Evolutionary conservation across 2,329 filamentous ascomycete species (phyloP), one percentile per base, ranked within the genome.

Genomic region (Claviceps paspali): DNA sequence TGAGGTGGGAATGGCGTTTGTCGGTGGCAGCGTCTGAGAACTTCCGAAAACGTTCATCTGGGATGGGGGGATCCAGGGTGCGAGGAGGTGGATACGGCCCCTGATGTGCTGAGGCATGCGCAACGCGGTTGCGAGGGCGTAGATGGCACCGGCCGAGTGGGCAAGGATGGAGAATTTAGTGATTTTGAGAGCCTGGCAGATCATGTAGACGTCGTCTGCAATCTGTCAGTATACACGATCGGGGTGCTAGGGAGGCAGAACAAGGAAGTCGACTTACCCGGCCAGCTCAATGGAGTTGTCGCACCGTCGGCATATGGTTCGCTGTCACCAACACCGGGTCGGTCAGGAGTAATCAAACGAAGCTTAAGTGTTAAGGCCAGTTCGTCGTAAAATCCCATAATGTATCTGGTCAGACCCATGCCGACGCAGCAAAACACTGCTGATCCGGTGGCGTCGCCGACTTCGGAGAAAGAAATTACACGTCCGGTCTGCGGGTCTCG

Each of bases 371-470:
- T 93, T 50, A 83, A 63, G 2, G 91, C 91, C 37, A 98, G 66
- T 56, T 98, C 91, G 54, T 98, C 91, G 53, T 96, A 98, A 54
- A 98, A 98, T 0, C 87, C 86, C 42, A 85, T 95, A 41, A 98
- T 82, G 54, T 91, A 98, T 57, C 91, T 75, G 9, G 91, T 98
- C 49, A 98, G 60, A 0, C 91, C 91, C 91, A 98, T 98, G 15
- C 91, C 91, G 3, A 98, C 86, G 51, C 91, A 98, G 54, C 91
- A 92, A 48, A 98, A 87, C 2, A 98, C 84, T 3, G 86, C 88
- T 46, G 81, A 88, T 2, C 91, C 91, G 30, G 88, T 76, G 0
- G 87, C 78, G 54, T 96, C 87, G 11, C 91, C 91, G 3, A 98
- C 91, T 56, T 98, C 91, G 0, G 88, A 96, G 52, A 95, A 98